Evolutionary conservation across 495 filamentous ascomycete species (phyloP), one percentile per base, ranked within the genome.

Genomic region (Annulohypoxylon nitens): DNA sequence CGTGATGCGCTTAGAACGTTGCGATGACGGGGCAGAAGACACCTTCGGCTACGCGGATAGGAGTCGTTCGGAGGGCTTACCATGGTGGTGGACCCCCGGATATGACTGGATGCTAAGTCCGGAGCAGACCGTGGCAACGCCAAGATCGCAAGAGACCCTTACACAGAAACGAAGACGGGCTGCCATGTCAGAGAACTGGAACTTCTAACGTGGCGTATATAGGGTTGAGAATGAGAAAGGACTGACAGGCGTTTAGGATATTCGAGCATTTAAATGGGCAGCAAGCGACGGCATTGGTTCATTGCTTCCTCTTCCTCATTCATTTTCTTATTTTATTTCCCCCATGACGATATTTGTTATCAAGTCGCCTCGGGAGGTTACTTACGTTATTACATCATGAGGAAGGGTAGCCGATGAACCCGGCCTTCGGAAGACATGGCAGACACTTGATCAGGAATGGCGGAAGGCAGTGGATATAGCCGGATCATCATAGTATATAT

Each of bases 1-100:
- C 4, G 83, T 98, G 41, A 86, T 97, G 85, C 87, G 92, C 71
- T 90, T 92, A 66, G 90, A 93, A 75, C 84, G 93, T 16, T 87
- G 84, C 61, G 81, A 80, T 30, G 41, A 78, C 5, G 80, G 72
- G 62, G 80, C 39, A 74, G 88, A 81, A 85, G 83, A 80, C 75
- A 83, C 14, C 64, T 78, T 74, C 69, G 70, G 63, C 57, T 78
- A 78, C 67, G 73, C 25, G 7, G 53, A 30, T 3, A 67, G 48
- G 61, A 63, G 60, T 14, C 23, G 48, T 25, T 20, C 36, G 37
- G 57, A 72, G 30, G 20, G 57, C 9, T 47, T 43, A 1, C 23
- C 59, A 25, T 59, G 73, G 66, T 65, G 71, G 70, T 51, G 39
- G 34, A 43, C 59, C 0, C 47, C 69, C 10, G 76, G 78, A 4